Base-by-base conservation (phyloP, 2,329 filamentous ascomycete genomes). In the Apiospora sp. region DNA sequence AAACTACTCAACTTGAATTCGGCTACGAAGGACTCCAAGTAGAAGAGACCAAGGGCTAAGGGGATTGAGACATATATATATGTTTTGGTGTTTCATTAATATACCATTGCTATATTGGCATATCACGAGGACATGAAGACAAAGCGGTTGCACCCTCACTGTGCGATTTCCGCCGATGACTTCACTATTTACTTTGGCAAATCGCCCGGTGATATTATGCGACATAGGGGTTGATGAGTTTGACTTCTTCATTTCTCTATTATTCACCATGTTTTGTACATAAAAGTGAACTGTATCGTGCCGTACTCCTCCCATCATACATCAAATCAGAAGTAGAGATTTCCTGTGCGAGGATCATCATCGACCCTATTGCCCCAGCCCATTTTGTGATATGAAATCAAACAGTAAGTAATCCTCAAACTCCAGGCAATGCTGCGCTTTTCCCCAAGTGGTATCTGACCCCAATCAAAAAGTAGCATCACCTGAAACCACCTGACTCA, bases 371-470 rank as follows among this genome's bases (percentile, higher is more conserved):
- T 19, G 34, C 41, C 34, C 58, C 58, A 61, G 54, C 58, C 58
- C 34, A 41, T 64, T 64, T 64, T 41, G 19, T n/a, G 34, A 41
- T 22, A 13, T n/a, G 19, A 64, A 64, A 64, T 64, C 58, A 64
- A 64, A 41, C 30, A 37, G 30, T 61, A 64, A 41, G 58, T 61
- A 61, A 37, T 41, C 58, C 58, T 64, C 30, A 64, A 64, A 64
- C 58, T 64, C 58, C 58, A 64, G 34, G 58, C 58, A 64, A 64
- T 64, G 34, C 58, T 64, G 34, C 34, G 58, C 58, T 64, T 64
- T 64, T 41, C 58, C 58, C 34, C 58, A 64, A 34, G 58, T 41
- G 58, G 58, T 64, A 64, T 41, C n/a, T 64, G 34, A 64, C 58
- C 34, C 58, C 58, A 64, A 64, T 41, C 58, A 64, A 41, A 37